Percentiles rank a stretch among this genome's conserved stretches.
Evolutionary conservation across 2,329 filamentous ascomycete genomes (phyloP).

Genomic region (Harringtonia lauricola): DNA sequence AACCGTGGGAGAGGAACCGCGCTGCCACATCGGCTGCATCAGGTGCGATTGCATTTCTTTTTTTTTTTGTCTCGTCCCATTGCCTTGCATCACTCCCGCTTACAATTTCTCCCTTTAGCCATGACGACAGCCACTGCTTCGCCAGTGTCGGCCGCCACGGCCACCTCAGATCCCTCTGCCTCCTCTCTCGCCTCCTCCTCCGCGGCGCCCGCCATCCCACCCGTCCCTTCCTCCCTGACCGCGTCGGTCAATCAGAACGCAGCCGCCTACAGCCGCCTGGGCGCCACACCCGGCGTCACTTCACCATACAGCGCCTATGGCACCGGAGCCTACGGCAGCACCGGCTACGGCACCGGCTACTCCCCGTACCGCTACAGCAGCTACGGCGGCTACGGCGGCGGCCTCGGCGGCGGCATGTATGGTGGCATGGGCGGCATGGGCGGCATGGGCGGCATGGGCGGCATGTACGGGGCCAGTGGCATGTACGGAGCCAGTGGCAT

Average conservation of each 20-base stretch:
- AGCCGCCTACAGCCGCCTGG: slow-evolving; percentile 58
- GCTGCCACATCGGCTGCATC: slow-evolving; percentile 27
- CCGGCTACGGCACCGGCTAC: slow-evolving; percentile 26
- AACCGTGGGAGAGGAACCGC: slow-evolving; percentile 87
- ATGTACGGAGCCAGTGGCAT: slow-evolving; percentile 51
- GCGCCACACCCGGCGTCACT: slow-evolving; percentile 19
- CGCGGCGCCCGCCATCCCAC: slow-evolving; percentile 60
- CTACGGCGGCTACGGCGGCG: slow-evolving; percentile 18
- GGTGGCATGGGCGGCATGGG: slow-evolving; percentile 52
- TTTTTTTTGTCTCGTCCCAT: slow-evolving; percentile 17
- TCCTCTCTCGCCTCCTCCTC: slow-evolving; percentile 31
- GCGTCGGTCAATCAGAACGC: slow-evolving; percentile 81
- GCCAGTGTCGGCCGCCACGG: slow-evolving; percentile 22
- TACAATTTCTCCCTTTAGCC: too few species aligned
- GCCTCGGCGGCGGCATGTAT: slow-evolving; percentile 29
- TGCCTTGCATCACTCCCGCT: too few species aligned
- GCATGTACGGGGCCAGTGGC: slow-evolving; percentile 33
- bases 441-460: slow-evolving; percentile 29
- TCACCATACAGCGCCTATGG: slow-evolving; percentile 20
- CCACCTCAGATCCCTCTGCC: slow-evolving; percentile 26
- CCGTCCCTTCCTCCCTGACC: slow-evolving; percentile 67
- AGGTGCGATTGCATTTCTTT: neutral
- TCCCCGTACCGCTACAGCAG: slow-evolving; percentile 33
- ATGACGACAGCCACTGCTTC: slow-evolving; percentile 26
- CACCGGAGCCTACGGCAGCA: slow-evolving; percentile 13